These are phyloP conservation scores for Pythium dissotocum DNA, from an alignment of 352 stramenopile species.

Conservation along the genomic window DNA sequence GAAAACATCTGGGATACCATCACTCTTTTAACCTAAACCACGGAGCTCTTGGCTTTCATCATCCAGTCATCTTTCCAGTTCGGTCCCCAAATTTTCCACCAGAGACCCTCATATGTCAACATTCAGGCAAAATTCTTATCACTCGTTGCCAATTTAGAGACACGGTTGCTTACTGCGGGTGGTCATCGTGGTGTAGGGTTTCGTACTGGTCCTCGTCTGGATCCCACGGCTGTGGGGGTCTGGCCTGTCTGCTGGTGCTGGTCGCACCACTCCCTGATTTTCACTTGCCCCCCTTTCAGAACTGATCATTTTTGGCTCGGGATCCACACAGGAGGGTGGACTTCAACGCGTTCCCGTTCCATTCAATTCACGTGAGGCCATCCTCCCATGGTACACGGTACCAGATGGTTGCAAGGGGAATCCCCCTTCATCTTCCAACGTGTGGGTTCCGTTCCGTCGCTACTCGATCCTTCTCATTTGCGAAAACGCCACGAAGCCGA, in stretches of 20 bases:
- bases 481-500: slow-evolving; percentile 22
- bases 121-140: background rate
- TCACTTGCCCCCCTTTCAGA: slow-evolving; percentile 27
- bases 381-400: slow-evolving; percentile 12
- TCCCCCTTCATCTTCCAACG: background rate
- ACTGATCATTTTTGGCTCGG: slow-evolving; percentile 22
- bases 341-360: slow-evolving; percentile 15
- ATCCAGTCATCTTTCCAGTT: slow-evolving; percentile 8
- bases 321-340: background rate
- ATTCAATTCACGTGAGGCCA: slow-evolving; percentile 9
- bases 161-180: slow-evolving; percentile 8
- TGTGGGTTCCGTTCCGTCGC: background rate
- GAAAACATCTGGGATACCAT: background rate
- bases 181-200: background rate
- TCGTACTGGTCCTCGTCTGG: slow-evolving; percentile 18
- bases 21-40: slow-evolving; percentile 3
- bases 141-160: background rate
- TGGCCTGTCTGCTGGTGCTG: slow-evolving; percentile 7
- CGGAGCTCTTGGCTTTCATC: slow-evolving; percentile 5
- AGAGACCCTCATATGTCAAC: background rate
- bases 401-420: slow-evolving; percentile 1
- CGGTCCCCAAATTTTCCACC: slow-evolving; percentile 12
- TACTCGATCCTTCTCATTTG: slow-evolving; percentile 19
- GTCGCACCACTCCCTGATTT: slow-evolving; percentile 24
- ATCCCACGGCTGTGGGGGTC: background rate